Evolutionary conservation across 2,329 filamentous ascomycete genomes (phyloP).

Genomic region (Ascochyta fabae): DNA sequence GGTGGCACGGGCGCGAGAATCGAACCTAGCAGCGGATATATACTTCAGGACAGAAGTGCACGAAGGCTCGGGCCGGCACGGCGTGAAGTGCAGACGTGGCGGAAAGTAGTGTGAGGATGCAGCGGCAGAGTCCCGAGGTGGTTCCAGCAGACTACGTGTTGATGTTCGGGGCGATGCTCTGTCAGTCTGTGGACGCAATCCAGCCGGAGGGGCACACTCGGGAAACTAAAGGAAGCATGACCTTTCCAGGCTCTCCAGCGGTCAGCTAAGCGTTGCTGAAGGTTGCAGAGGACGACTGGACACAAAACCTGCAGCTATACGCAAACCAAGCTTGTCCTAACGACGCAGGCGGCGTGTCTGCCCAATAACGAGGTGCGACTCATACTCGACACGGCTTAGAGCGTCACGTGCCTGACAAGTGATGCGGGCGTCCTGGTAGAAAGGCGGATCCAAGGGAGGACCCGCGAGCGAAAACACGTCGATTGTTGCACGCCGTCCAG

Average conservation of each 20-base stretch:
- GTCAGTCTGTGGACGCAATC: slow-evolving; percentile 27
- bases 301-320: slow-evolving; percentile 39
- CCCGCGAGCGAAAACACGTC: slow-evolving; percentile 41
- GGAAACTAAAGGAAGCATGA: slow-evolving; percentile 43
- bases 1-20: slow-evolving; percentile 17
- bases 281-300: slow-evolving; percentile 42
- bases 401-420: slow-evolving; percentile 34
- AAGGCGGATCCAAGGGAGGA: slow-evolving; percentile 27
- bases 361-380: slow-evolving; percentile 21
- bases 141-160: slow-evolving; percentile 36
- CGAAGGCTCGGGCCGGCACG: slow-evolving; percentile 34
- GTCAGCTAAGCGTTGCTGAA: slow-evolving; percentile 48
- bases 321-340: slow-evolving; percentile 26
- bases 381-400: slow-evolving; percentile 24
- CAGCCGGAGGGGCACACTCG: slow-evolving; percentile 40
- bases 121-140: slow-evolving; percentile 28
- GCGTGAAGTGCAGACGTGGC: slow-evolving; percentile 31
- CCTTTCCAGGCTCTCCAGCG: slow-evolving; percentile 39
- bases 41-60: slow-evolving; percentile 14
- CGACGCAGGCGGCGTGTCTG: slow-evolving; percentile 19
- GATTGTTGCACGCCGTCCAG: slow-evolving; percentile 35
- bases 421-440: slow-evolving; percentile 32
- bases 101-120: slow-evolving; percentile 28
- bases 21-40: slow-evolving; percentile 32
- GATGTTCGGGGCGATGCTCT: slow-evolving; percentile 32